Percentiles rank a stretch among this genome's conserved stretches.
These are phyloP conservation scores for Haplographium delicatum DNA, from an alignment of 495 filamentous ascomycete species.

Conservation along the genomic window DNA sequence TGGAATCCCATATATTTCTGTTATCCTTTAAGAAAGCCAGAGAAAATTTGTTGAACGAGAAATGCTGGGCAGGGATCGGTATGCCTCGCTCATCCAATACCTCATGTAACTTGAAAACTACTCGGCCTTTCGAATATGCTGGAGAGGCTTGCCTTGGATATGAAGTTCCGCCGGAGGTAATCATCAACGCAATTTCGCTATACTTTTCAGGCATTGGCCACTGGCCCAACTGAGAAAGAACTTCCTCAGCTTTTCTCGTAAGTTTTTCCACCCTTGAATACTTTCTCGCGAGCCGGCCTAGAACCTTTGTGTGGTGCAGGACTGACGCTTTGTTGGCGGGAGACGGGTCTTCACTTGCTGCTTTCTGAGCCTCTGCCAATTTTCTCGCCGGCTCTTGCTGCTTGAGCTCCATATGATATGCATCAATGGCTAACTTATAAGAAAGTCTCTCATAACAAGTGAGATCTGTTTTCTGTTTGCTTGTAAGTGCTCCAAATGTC, in stretches of 20 bases:
- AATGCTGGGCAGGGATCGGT: conserved; percentile 29
- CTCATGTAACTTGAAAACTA: background rate
- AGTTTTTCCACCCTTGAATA: no score
- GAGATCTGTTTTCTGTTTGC: background rate
- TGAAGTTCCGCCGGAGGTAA: background rate
- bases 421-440: background rate
- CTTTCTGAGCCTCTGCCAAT: background rate
- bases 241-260: no score
- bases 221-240: no score
- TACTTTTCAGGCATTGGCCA: no score
- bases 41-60: conserved; percentile 29
- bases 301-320: no score
- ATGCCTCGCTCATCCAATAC: background rate
- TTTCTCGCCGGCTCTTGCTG: no score
- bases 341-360: no score
- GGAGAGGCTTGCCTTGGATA: background rate
- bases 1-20: background rate
- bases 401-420: background rate
- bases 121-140: background rate
- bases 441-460: background rate
- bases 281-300: no score
- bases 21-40: conserved; percentile 2
- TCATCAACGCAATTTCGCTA: no score
- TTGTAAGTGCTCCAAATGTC: background rate
- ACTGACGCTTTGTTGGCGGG: no score